Evolutionary conservation across 73 alveolate genomes (phyloP).

Genomic region (Diophrys appendiculata): DNA sequence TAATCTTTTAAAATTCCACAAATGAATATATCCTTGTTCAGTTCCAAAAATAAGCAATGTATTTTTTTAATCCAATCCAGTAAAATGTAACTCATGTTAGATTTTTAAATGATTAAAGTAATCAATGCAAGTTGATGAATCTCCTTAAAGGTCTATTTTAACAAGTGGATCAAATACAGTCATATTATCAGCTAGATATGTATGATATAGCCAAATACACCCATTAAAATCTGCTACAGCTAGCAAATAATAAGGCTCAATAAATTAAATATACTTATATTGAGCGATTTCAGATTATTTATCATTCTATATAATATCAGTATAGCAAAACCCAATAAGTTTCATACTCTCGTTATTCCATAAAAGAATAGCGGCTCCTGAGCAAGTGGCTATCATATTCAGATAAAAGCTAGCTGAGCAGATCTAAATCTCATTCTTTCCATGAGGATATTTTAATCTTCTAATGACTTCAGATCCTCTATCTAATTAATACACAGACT

Average conservation of each 20-base stretch:
- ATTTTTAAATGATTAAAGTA: neutral
- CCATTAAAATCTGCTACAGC: conserved; percentile 30
- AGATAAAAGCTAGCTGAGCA: conserved; percentile 21
- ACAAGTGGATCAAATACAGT: neutral
- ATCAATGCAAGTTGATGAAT: neutral
- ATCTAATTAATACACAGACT: conserved; percentile 19
- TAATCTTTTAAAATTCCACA: neutral
- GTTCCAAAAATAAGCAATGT: neutral
- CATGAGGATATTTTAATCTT: conserved; percentile 31
- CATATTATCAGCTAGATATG: neutral
- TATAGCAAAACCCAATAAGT: conserved; percentile 2
- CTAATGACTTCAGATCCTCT: conserved; percentile 17
- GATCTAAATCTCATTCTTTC: conserved; percentile 24
- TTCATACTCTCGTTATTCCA: conserved; percentile 10
- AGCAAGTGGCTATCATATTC: conserved; percentile 30
- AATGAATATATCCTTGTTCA: neutral
- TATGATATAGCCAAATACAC: neutral
- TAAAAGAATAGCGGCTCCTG: conserved; percentile 7
- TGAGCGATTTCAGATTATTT: neutral
- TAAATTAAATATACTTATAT: neutral
- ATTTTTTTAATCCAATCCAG: neutral
- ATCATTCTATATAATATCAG: neutral
- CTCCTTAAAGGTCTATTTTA: neutral
- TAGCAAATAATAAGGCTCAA: conserved; percentile 1
- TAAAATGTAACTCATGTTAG: neutral